Conservation (phyloP, 1,284 basidiomycete genomes). For the Takashimella tepidaria region DNA sequence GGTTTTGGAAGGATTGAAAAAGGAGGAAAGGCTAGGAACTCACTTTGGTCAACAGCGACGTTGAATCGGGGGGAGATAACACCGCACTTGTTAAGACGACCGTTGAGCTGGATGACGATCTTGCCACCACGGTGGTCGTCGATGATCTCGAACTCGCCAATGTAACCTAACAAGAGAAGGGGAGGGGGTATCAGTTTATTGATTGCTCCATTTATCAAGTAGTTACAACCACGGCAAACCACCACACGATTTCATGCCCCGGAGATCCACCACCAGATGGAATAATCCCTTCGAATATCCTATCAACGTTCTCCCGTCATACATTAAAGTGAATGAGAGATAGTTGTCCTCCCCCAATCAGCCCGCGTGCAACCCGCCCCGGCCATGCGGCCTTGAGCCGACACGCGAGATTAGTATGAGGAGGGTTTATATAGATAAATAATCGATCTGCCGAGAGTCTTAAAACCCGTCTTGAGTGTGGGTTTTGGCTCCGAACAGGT, state of each 20-base stretch:
- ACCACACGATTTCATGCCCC: no score
- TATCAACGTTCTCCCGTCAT: background rate
- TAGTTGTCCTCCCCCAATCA: slow-evolving; percentile 42
- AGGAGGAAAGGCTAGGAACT: slow-evolving; percentile 57
- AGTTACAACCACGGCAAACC: no score
- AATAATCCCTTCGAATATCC: no score
- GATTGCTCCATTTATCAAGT: no score
- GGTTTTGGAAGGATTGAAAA: slow-evolving; percentile 5
- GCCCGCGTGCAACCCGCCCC: slow-evolving; percentile 24
- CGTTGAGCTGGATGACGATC: slow-evolving; percentile 97
- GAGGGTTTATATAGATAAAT: slow-evolving; percentile 20
- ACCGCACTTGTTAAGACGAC: slow-evolving; percentile 96
- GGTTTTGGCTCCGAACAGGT: slow-evolving; percentile 29
- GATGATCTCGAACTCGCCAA: slow-evolving; percentile 98
- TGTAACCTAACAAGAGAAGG: slow-evolving; percentile 66
- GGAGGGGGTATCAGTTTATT: no score
- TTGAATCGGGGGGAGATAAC: slow-evolving; percentile 99
- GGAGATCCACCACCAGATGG: no score
- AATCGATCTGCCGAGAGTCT: slow-evolving; percentile 44
- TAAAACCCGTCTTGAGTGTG: slow-evolving; percentile 49
- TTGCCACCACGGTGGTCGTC: slow-evolving; percentile 99
- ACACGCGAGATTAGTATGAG: slow-evolving; percentile 27
- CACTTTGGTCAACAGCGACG: slow-evolving; percentile 86
- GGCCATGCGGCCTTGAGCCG: slow-evolving; percentile 46
- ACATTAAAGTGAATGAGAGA: no score